phyloP scores from a whole-genome alignment of 257 asterid species.

The Solanum sparsipilum region DNA sequence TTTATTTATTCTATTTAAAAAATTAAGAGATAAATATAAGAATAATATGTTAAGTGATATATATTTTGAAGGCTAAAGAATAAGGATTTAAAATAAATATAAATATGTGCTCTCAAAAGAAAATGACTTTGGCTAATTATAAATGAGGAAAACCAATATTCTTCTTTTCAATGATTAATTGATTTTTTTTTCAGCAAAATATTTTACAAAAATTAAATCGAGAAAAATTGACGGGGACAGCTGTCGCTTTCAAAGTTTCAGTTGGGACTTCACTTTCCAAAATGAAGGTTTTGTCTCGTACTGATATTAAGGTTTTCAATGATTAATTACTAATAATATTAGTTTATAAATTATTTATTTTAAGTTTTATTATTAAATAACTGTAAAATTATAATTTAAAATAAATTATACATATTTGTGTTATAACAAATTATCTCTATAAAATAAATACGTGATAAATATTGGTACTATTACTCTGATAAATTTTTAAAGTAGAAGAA shows the following conservation, averaged over 20 bases:
- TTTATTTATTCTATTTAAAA: too few species aligned
- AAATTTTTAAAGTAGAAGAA: too few species aligned
- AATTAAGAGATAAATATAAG: neutral
- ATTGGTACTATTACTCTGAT: too few species aligned
- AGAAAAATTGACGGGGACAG: neutral
- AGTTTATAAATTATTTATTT: too few species aligned
- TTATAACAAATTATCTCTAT: too few species aligned
- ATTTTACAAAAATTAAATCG: neutral
- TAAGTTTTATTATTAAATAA: too few species aligned
- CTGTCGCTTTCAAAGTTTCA: neutral
- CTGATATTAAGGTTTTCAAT: too few species aligned
- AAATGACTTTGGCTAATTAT: neutral
- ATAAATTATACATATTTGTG: too few species aligned
- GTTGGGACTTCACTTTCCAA: neutral
- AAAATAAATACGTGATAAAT: too few species aligned
- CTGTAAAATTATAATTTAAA: too few species aligned
- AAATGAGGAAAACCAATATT: neutral
- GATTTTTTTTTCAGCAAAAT: neutral
- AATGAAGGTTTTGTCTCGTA: neutral
- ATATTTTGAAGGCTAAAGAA: neutral
- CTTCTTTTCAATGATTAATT: neutral
- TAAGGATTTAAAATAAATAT: neutral
- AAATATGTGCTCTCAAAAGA: neutral
- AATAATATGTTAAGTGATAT: neutral
- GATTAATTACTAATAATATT: too few species aligned